Evolutionary conservation across 495 filamentous ascomycete species (phyloP).

Genomic region (Bombardia bombarda): DNA sequence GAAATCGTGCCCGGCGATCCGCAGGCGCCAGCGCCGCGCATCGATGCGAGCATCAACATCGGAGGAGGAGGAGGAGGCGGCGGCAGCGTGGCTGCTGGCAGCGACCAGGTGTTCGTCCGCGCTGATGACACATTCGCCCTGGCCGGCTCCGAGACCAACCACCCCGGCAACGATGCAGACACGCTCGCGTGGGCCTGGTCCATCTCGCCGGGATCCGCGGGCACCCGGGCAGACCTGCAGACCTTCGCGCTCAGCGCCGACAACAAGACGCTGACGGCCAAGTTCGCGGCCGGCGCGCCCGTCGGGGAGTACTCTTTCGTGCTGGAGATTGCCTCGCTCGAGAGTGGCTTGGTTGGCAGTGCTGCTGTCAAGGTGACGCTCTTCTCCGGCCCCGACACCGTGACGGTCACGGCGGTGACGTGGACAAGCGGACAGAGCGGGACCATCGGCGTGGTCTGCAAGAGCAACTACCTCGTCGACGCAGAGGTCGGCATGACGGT

Average conservation of each 20-base stretch:
- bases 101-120: conserved; percentile 5
- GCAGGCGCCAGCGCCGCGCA: not conserved
- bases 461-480: conserved; percentile 11
- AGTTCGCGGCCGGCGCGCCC: conserved; percentile 6
- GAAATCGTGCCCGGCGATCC: not conserved
- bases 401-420: conserved; percentile 4
- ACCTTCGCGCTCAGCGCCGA: conserved; percentile 10
- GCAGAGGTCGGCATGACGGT: conserved; percentile 12
- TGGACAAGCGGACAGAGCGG: conserved; percentile 14
- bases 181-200: conserved; percentile 10
- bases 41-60: conserved; percentile 11
- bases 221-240: conserved; percentile 8
- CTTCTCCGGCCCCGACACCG: conserved; percentile 11
- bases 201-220: conserved; percentile 4
- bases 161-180: conserved; percentile 1
- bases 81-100: not conserved
- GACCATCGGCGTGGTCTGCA: conserved; percentile 12
- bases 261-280: conserved; percentile 5
- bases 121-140: conserved; percentile 13
- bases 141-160: conserved; percentile 9
- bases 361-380: conserved; percentile 7
- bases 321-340: conserved; percentile 7
- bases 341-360: conserved; percentile 7
- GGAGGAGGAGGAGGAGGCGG: not conserved
- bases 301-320: conserved; percentile 10